These are phyloP conservation scores for Asterochloris sp. DNA, from an alignment of 139 green algal species.

Conservation along the genomic window DNA sequence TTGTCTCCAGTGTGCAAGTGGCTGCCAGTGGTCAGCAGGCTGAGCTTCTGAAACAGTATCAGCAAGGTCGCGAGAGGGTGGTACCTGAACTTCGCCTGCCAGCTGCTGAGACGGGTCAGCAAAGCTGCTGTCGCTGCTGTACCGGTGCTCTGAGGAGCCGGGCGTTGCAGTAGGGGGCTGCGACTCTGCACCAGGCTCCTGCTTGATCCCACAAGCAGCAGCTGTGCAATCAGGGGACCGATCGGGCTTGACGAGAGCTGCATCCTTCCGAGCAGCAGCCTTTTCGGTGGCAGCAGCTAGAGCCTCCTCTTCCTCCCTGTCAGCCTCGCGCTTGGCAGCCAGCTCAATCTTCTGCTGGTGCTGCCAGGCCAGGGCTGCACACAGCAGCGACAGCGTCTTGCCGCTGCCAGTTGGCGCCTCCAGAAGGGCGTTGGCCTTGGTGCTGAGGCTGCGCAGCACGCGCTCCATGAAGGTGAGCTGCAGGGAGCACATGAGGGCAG, in stretches of 20 bases:
- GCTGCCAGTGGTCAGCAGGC: too few relatives aligned
- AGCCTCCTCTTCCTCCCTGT: conserved; percentile 7
- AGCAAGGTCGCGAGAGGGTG: too few relatives aligned
- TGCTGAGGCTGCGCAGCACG: conserved; percentile 64
- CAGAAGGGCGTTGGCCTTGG: conserved; percentile 64
- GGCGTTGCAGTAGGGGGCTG: too few relatives aligned
- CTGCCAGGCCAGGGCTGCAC: conserved; percentile 72
- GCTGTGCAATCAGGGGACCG: too few relatives aligned
- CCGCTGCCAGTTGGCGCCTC: conserved; percentile 71
- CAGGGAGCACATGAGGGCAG: conserved; percentile 8
- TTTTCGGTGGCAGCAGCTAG: not conserved
- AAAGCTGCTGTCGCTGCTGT: too few relatives aligned
- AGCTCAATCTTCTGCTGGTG: conserved; percentile 15
- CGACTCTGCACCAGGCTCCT: too few relatives aligned
- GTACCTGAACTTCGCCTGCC: too few relatives aligned
- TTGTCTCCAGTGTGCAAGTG: too few relatives aligned
- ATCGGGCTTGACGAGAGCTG: not conserved
- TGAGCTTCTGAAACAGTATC: too few relatives aligned
- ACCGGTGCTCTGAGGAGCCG: too few relatives aligned
- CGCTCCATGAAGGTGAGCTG: conserved; percentile 85
- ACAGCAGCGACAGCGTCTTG: conserved; percentile 92
- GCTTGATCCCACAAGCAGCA: too few relatives aligned
- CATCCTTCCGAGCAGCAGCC: not conserved
- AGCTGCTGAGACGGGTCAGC: too few relatives aligned
- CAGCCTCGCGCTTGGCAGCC: not conserved